Evolutionary conservation across 768 basidiomycete genomes (phyloP).

Genomic region (Kwoniella dendrophila): DNA sequence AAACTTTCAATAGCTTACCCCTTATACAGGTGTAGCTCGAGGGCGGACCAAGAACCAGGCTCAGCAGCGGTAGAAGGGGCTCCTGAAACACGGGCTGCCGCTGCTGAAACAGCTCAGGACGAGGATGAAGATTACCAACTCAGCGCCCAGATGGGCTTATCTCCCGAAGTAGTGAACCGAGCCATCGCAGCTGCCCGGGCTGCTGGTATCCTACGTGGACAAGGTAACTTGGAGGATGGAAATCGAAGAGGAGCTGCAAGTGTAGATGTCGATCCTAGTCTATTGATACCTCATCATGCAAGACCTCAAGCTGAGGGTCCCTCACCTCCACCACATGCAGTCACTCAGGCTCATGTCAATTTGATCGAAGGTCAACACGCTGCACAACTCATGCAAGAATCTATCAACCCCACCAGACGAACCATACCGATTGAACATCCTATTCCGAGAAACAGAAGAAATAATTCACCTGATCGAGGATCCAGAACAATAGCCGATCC

Average conservation of each 20-base stretch:
- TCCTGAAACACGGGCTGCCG: slow-evolving; percentile 1
- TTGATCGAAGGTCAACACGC: slow-evolving; percentile 5
- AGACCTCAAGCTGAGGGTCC: background rate
- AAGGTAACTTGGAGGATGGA: background rate
- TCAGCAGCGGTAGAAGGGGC: slow-evolving; percentile 9
- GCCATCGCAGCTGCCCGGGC: slow-evolving; percentile 18
- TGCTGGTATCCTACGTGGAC: slow-evolving; percentile 15
- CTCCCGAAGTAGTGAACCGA: slow-evolving; percentile 18
- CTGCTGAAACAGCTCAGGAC: slow-evolving; percentile 23
- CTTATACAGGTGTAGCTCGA: slow-evolving; percentile 35
- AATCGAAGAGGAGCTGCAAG: background rate
- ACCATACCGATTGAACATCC: too few relatives aligned
- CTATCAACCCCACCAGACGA: too few relatives aligned
- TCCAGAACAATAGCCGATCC: background rate
- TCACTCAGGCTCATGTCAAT: slow-evolving; percentile 13
- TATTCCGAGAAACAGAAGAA: background rate
- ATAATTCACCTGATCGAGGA: background rate
- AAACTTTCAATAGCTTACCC: background rate
- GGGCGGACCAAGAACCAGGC: slow-evolving; percentile 30
- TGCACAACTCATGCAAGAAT: background rate
- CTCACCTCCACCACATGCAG: background rate
- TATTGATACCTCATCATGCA: background rate
- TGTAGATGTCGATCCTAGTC: background rate
- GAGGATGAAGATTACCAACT: slow-evolving; percentile 29
- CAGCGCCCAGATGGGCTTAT: slow-evolving; percentile 20